Evolutionary conservation across 73 alveolate genomes (phyloP), one percentile per base, ranked within the genome.

Genomic region (Blepharisma stoltei): DNA sequence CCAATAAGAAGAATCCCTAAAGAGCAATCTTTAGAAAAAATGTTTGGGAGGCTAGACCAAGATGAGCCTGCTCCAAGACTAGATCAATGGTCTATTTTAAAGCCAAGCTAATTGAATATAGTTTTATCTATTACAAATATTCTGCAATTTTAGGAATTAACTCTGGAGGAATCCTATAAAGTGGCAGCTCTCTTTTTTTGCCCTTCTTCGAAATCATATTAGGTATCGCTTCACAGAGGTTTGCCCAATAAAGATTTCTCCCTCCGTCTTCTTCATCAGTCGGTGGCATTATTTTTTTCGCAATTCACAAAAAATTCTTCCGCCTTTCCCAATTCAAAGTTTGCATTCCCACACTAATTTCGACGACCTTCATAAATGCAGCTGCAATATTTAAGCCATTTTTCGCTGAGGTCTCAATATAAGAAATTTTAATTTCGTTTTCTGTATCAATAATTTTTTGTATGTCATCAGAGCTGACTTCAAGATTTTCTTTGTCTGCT

Each of bases 1-100:
- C 73, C 73, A 2, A 38, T 60, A 8, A 60, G 73, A 25, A 60
- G 73, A 38, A 38, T 60, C 3, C 46, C 73, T n/a, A 60, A 60
- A 60, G 73, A 38, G 14, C 46, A 14, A 9, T 8, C 73, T 20
- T 25, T 60, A 25, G 73, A 60, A 38, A 60, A 60, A 25, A 60
- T 60, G 11, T 60, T 60, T 5, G 73, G 73, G 23, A 60, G 23
- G 23, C 73, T 60, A 0, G 47, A 60, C 14, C 46, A 60, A 8
- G 46, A 60, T 18, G 23, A 60, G 14, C 48, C 23, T 60, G 46
- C 49, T 14, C 73, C 14, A 25, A 60, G 46, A 25, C 46, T 60
- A 9, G 73, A 60, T 2, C 46, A 38, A 14, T 60, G 73, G 73
- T 60, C 73, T 60, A 14, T 60, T 60, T 20, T 60, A 25, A 60